These are phyloP conservation scores for Pseudogymnoascus sp. DNA, from an alignment of 2,329 filamentous ascomycete genomes.

Conservation along the genomic window DNA sequence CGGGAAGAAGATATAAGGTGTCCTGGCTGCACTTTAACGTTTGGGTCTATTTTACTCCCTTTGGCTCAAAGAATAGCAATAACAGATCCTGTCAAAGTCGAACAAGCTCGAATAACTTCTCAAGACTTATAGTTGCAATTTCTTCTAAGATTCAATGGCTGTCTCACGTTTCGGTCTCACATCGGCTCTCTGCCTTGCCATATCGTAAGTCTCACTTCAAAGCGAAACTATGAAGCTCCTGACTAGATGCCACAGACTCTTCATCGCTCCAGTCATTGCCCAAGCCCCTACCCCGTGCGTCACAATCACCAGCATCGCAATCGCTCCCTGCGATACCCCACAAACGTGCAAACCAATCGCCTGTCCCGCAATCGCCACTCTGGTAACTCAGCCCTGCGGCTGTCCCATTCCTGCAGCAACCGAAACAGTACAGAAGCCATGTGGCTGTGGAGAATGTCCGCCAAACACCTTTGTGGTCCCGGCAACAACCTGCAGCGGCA, in stretches of 20 bases:
- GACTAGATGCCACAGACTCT: not conserved
- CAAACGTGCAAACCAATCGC: not conserved
- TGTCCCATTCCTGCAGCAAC: not conserved
- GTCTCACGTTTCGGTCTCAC: not conserved
- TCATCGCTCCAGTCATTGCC: not conserved
- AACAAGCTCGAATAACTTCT: not conserved
- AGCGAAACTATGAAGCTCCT: not conserved
- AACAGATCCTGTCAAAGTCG: not conserved
- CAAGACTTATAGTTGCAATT: not conserved
- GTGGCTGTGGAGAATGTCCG: not conserved
- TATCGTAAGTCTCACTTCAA: not conserved
- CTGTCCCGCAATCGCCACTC: not conserved
- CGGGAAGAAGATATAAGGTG: not conserved
- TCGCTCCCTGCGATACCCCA: not conserved
- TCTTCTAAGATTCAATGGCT: not conserved
- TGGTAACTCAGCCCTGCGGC: not conserved
- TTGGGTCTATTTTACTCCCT: not conserved
- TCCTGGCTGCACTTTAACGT: too few relatives aligned
- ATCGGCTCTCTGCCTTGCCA: not conserved
- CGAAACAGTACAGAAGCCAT: not conserved
- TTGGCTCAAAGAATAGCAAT: not conserved
- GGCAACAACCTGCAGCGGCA: not conserved
- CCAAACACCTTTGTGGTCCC: not conserved
- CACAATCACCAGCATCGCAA: not conserved
- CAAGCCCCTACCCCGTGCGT: not conserved